Base-by-base conservation (phyloP, 192 early-diverging fungal species). In the Funneliformis geosporum region DNA sequence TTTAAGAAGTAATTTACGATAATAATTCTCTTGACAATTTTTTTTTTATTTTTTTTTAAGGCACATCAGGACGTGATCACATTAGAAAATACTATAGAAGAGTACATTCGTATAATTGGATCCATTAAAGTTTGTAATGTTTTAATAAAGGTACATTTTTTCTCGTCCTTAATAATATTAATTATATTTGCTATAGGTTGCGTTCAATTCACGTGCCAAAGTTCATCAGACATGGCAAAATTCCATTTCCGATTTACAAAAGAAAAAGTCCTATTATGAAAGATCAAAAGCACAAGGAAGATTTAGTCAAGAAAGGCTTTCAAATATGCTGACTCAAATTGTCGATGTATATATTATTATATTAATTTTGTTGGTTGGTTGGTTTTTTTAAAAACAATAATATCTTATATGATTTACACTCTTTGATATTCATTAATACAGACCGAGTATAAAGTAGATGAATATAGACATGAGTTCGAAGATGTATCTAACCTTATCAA, bases 81-180 rank as follows among this genome's bases (percentile, higher is more conserved):
- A 7, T 83, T 96, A 71, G 91, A 91, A 82, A 87, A 91, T 70
- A 96, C 91, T 2, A 92, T 94, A 65, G 95, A 97, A 71, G 96
- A 97, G 81, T 94, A 97, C 81, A 88, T 96, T 81, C 91, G 94
- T n/a, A 88, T 94, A 76, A 94, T 96, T 77, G 92, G 90, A 7
- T 91, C 94, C 0, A 92, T 95, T 81, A 91, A 94, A 67, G 89
- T 91, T 76, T 76, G 65, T 80, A 50, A 27, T 9, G 1, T 25
- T 5, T 61, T 23, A 39, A 16, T 10, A 38, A 60, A 23, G 18
- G 16, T 61, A 0, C 28, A 23, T 21, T 27, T 50, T 69, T 39
- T 60, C 11, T 47, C 16, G 60, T 73, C 64, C 25, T 16, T 60
- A 42, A 47, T 21, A 21, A n/a, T 43, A 66, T 47, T 50, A 33